Conservation (phyloP, 2,329 filamentous ascomycete genomes). For the Nemania sp. region DNA sequence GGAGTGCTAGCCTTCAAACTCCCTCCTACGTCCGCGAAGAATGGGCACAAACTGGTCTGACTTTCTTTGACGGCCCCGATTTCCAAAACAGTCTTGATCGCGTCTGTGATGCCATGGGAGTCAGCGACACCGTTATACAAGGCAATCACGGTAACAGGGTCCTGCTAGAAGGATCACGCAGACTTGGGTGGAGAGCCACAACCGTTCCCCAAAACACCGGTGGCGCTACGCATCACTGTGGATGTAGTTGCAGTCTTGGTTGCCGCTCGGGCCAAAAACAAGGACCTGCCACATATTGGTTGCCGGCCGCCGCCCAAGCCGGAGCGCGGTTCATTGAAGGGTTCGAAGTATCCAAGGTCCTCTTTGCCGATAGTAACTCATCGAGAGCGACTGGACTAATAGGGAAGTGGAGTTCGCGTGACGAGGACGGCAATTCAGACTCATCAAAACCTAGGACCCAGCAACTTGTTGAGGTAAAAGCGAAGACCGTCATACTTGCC, state of each 20-base stretch:
- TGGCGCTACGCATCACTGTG: constrained; percentile 79
- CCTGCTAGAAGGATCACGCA: constrained; percentile 79
- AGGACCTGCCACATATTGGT: constrained; percentile 79
- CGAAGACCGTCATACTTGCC: constrained; percentile 22
- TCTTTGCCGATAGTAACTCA: constrained; percentile 47
- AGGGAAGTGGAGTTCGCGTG: constrained; percentile 21
- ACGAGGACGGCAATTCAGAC: neutral
- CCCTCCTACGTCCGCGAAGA: constrained; percentile 82
- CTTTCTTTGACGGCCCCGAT: constrained; percentile 77
- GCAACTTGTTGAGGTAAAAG: constrained; percentile 7
- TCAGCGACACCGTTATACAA: constrained; percentile 71
- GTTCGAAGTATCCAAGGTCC: constrained; percentile 75
- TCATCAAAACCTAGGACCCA: neutral
- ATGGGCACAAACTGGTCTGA: constrained; percentile 77
- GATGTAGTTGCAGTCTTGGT: constrained; percentile 69
- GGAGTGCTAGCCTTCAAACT: constrained; percentile 75
- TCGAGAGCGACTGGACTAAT: constrained; percentile 6
- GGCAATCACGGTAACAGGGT: constrained; percentile 80
- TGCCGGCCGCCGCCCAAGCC: constrained; percentile 81
- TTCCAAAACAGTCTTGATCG: constrained; percentile 85
- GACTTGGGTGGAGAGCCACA: constrained; percentile 77
- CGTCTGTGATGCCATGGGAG: constrained; percentile 84
- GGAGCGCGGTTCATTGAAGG: constrained; percentile 89
- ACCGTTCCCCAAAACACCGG: constrained; percentile 84
- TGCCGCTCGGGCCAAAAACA: constrained; percentile 79